phyloP scores from a whole-genome alignment of 768 basidiomycete genomes.

The Calocybe cyanea region DNA sequence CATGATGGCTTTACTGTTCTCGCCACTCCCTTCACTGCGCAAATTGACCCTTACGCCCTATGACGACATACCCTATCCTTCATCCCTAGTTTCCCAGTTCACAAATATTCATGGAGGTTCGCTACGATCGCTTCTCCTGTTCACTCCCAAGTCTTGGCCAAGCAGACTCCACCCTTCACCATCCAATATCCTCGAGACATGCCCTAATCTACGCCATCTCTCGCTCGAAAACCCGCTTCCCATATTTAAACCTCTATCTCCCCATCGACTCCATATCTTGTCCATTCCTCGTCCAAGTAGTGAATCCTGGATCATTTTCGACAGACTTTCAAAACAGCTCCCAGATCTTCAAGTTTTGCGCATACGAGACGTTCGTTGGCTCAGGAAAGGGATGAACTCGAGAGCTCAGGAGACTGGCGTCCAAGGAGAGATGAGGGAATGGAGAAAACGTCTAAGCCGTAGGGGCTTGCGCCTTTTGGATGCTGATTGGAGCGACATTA shows the following conservation, averaged over 20 bases:
- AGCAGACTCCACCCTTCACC: slow-evolving; percentile 56
- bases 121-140: slow-evolving; percentile 61
- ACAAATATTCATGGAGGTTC: slow-evolving; percentile 54
- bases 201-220: slow-evolving; percentile 60
- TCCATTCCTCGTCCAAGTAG: slow-evolving; percentile 72
- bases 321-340: slow-evolving; percentile 50
- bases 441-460: slow-evolving; percentile 59
- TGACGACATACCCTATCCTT: slow-evolving; percentile 59
- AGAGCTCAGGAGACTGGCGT: slow-evolving; percentile 71
- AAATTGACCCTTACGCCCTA: slow-evolving; percentile 73
- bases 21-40: slow-evolving; percentile 57
- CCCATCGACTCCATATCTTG: slow-evolving; percentile 54
- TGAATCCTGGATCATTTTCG: slow-evolving; percentile 55
- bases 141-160: slow-evolving; percentile 70
- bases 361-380: slow-evolving; percentile 68
- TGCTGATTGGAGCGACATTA: slow-evolving; percentile 61
- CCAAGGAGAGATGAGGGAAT: slow-evolving; percentile 77
- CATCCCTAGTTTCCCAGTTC: slow-evolving; percentile 54
- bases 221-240: slow-evolving; percentile 73
- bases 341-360: slow-evolving; percentile 56
- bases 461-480: slow-evolving; percentile 64
- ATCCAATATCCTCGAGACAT: slow-evolving; percentile 38
- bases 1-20: slow-evolving; percentile 52
- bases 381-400: slow-evolving; percentile 59
- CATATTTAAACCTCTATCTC: slow-evolving; percentile 28